A percentile compares a stretch with the other conserved stretches of the same genome.
phyloP scores from a whole-genome alignment of 805 yeast species.

The Lachancea meyersii region DNA sequence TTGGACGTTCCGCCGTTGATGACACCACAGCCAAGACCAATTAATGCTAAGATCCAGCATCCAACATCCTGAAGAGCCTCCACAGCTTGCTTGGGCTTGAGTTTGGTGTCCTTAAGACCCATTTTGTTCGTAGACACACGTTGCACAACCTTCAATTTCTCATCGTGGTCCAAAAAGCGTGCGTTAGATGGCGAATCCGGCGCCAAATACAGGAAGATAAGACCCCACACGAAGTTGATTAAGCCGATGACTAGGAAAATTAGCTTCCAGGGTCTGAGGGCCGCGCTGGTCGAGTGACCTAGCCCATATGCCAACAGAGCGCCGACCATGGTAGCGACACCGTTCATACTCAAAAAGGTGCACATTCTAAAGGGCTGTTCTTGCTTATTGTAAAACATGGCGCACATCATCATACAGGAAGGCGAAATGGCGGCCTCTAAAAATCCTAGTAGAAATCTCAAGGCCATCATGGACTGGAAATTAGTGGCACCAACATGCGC shows the following conservation, averaged over 20 bases:
- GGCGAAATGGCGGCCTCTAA: conserved; percentile 32
- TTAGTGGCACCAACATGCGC: conserved; percentile 19
- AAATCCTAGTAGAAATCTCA: conserved; percentile 22
- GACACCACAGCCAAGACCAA: conserved; percentile 18
- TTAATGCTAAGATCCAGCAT: conserved; percentile 14
- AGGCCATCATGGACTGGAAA: conserved; percentile 17
- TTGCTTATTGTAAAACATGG: conserved; percentile 30
- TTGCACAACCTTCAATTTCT: conserved; percentile 23
- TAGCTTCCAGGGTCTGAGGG: conserved; percentile 25
- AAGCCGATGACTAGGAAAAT: conserved; percentile 29
- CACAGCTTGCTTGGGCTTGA: conserved; percentile 13
- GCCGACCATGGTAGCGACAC: conserved; percentile 26
- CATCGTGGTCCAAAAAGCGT: conserved; percentile 32
- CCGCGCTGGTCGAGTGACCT: conserved; percentile 19
- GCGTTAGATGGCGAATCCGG: conserved; percentile 36
- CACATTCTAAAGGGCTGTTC: conserved; percentile 34
- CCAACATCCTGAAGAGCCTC: conserved; percentile 15
- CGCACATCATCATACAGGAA: conserved; percentile 32
- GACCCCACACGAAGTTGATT: conserved; percentile 34
- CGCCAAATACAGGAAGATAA: conserved; percentile 29
- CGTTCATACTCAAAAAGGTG: conserved; percentile 33
- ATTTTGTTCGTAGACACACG: conserved; percentile 23
- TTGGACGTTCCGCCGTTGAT: conserved; percentile 18
- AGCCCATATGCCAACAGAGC: conserved; percentile 27
- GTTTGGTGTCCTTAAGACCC: conserved; percentile 18